Percentiles rank a stretch among this genome's conserved stretches.
Evolutionary conservation across 768 basidiomycete genomes (phyloP).

Genomic region (Russula griseocarnosa): DNA sequence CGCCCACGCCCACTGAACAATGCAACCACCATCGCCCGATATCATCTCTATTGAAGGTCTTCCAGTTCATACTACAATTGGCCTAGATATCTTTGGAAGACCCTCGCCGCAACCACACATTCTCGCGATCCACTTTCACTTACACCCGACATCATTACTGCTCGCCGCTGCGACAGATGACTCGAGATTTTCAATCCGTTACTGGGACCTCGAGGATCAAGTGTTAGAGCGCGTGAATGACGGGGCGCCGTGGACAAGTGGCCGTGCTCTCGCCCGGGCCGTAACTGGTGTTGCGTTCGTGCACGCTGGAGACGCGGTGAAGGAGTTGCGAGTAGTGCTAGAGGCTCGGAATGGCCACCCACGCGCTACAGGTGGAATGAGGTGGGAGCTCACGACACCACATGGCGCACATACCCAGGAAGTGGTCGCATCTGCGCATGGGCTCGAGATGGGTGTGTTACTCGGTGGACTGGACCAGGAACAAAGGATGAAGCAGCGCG

Average conservation of each 20-base stretch:
- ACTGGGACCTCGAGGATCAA: slow-evolving; percentile 20
- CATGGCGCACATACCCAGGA: slow-evolving; percentile 7
- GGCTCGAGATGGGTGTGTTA: slow-evolving; percentile 18
- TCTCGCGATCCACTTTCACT: slow-evolving; percentile 21
- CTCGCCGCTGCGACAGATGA: slow-evolving; percentile 25
- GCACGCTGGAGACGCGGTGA: slow-evolving; percentile 15
- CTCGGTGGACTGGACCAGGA: slow-evolving; percentile 16
- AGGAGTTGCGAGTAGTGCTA: slow-evolving; percentile 17
- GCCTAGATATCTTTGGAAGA: slow-evolving; percentile 1
- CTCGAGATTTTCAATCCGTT: slow-evolving; percentile 19
- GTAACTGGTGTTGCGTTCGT: slow-evolving; percentile 17
- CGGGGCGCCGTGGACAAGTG: slow-evolving; percentile 17
- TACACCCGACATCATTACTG: slow-evolving; percentile 15
- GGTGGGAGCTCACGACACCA: slow-evolving; percentile 20
- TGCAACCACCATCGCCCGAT: slow-evolving; percentile 17
- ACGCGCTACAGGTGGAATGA: slow-evolving; percentile 20
- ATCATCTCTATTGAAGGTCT: slow-evolving; percentile 21
- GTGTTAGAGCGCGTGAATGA: slow-evolving; percentile 13
- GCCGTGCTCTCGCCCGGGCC: slow-evolving; percentile 18
- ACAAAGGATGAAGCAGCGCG: slow-evolving; percentile 17
- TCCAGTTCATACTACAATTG: slow-evolving; percentile 10
- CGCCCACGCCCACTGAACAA: not conserved
- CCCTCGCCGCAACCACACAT: slow-evolving; percentile 4
- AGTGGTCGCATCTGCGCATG: slow-evolving; percentile 13
- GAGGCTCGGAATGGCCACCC: slow-evolving; percentile 13